Base-by-base conservation (phyloP, 805 yeast species). In the Lipomyces starkeyi region DNA sequence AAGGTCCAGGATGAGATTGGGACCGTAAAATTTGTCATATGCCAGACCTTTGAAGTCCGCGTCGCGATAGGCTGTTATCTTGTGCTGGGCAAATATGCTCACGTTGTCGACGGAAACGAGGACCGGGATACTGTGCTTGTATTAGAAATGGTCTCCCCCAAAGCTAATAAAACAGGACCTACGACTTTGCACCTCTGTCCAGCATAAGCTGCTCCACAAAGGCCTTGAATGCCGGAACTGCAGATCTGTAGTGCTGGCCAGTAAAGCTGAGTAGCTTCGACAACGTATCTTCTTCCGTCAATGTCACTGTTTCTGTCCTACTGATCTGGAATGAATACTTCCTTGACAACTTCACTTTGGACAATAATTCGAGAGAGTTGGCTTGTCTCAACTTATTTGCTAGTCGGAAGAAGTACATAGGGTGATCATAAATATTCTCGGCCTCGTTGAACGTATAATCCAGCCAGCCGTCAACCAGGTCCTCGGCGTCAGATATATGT, bases 401-500 rank as follows among this genome's bases (percentile, higher is more conserved):
- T 13, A 68, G 59, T 17, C 66, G 59, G 32, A 49, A 59, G 35
- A 55, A 54, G 57, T 66, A 68, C 67, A 61, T 64, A 17, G 71
- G 72, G 20, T 67, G 71, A 37, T 67, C 72, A 57, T 66, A 69
- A 3, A 61, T 22, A 5, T 54, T 63, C 25, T 58, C 34, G n/a
- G 32, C 61, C 27, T 61, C 60, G 49, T 32, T 35, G 11, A 22
- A 17, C 25, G 20, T 43, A 55, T 55, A 64, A 22, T 63, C 65
- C 32, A 52, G 29, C 32, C 63, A 40, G 25, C 72, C 72, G 47
- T 70, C 65, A 25, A 67, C 53, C 57, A 69, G 35, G 29, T 58
- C 67, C 27, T 60, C 65, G 11, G 63, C 68, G 53, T 68, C 67
- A 2, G 72, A 55, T 17, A 69, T 40, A 58, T 69, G 71, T 13